Evolutionary conservation across 2,329 filamentous ascomycete species (phyloP).

Genomic region (Calonectria honghensis): DNA sequence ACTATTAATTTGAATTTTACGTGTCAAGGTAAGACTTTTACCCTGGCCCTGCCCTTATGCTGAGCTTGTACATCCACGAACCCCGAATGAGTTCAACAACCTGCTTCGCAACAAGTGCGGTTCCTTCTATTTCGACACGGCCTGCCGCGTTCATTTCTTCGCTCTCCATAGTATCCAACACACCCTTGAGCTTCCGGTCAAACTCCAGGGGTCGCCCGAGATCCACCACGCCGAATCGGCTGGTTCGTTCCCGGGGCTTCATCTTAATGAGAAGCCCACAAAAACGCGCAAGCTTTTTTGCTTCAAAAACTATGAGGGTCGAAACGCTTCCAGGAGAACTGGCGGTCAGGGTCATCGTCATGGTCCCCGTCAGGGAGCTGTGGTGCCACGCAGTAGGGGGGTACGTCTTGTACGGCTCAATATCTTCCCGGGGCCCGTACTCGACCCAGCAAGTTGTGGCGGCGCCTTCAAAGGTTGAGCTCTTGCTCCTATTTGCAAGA

Average conservation of each 20-base stretch:
- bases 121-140: neutral
- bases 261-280: conserved; percentile 30
- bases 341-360: conserved; percentile 34
- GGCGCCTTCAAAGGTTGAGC: neutral
- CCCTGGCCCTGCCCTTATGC: neutral
- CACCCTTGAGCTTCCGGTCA: neutral
- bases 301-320: neutral
- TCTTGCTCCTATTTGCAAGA: conserved; percentile 34
- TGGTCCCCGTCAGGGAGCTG: conserved; percentile 12
- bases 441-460: conserved; percentile 37
- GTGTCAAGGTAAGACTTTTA: neutral
- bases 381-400: conserved; percentile 32
- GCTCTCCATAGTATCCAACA: neutral
- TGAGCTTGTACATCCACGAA: conserved; percentile 34
- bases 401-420: conserved; percentile 21
- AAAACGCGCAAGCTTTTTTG: conserved; percentile 12
- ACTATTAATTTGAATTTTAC: neutral
- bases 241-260: conserved; percentile 18
- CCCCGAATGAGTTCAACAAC: conserved; percentile 20
- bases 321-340: conserved; percentile 2
- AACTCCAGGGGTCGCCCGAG: neutral
- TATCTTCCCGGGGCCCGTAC: conserved; percentile 13
- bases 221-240: conserved; percentile 8
- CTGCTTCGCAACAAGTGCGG: neutral
- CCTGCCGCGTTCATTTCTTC: neutral